Percentiles rank a stretch among this genome's conserved stretches.
Conservation (phyloP, 257 asterid genomes). For the Asclepias syriaca region DNA sequence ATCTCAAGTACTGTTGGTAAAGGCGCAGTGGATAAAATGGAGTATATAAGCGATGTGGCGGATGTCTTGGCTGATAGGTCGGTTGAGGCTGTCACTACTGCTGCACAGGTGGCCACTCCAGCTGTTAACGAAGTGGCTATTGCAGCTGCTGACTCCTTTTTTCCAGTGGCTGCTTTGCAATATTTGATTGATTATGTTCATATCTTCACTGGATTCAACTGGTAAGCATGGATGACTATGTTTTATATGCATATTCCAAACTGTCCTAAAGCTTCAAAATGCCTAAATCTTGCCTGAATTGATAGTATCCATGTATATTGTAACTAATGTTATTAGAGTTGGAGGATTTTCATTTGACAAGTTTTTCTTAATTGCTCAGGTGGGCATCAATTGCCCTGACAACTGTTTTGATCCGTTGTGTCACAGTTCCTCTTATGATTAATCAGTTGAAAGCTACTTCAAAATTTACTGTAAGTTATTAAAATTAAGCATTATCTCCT, state of each 20-base stretch:
- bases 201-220: slow-evolving; percentile 49
- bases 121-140: slow-evolving; percentile 61
- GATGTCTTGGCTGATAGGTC: slow-evolving; percentile 53
- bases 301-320: not conserved
- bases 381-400: slow-evolving; percentile 71
- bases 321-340: not conserved
- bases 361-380: slow-evolving; percentile 39
- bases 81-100: slow-evolving; percentile 31
- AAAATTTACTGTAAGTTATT: slow-evolving; percentile 59
- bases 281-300: not conserved
- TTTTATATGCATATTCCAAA: not conserved
- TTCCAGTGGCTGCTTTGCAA: slow-evolving; percentile 76
- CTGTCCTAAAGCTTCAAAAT: not conserved
- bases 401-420: slow-evolving; percentile 54
- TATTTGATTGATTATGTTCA: slow-evolving; percentile 76
- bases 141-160: slow-evolving; percentile 81
- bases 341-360: not conserved
- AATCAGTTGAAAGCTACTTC: slow-evolving; percentile 75
- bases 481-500: too few species aligned
- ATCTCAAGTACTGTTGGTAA: slow-evolving; percentile 56
- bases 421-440: slow-evolving; percentile 62
- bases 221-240: slow-evolving; percentile 35
- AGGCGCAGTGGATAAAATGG: slow-evolving; percentile 51
- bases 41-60: slow-evolving; percentile 47
- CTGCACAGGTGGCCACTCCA: slow-evolving; percentile 50